A percentile compares a stretch with the other conserved stretches of the same genome.
Evolutionary conservation across 2,329 filamentous ascomycete species (phyloP).

Genomic region (Epichloe uncinata): DNA sequence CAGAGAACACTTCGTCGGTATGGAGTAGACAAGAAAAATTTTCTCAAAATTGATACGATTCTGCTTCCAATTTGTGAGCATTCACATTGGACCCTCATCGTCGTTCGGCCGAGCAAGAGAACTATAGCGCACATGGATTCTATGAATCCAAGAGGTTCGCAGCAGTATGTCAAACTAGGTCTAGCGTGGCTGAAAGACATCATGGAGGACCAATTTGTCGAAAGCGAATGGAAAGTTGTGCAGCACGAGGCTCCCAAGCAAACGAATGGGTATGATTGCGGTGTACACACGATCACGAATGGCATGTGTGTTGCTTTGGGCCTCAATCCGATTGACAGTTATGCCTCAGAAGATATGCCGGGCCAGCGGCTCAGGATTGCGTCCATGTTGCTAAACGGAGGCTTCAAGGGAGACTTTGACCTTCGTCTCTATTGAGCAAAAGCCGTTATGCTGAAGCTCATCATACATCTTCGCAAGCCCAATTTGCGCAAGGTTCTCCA

Average conservation of each 20-base stretch:
- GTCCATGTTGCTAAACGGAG: constrained; percentile 51
- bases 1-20: constrained; percentile 43
- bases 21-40: constrained; percentile 44
- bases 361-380: constrained; percentile 50
- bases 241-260: constrained; percentile 41
- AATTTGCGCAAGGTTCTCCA: background rate
- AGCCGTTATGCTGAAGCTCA: background rate
- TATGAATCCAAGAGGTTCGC: constrained; percentile 31
- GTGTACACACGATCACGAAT: constrained; percentile 63
- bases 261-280: constrained; percentile 59
- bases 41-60: constrained; percentile 52
- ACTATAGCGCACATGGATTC: constrained; percentile 60
- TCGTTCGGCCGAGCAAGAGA: constrained; percentile 47
- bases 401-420: constrained; percentile 48
- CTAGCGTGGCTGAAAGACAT: constrained; percentile 44
- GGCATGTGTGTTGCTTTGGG: constrained; percentile 48
- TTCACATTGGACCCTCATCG: constrained; percentile 59
- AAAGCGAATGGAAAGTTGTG: constrained; percentile 45
- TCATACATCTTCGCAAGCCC: background rate
- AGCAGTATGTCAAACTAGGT: constrained; percentile 27
- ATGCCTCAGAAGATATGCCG: constrained; percentile 40
- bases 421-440: constrained; percentile 23
- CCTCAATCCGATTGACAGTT: constrained; percentile 34
- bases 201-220: constrained; percentile 38
- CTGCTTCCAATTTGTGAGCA: constrained; percentile 54